phyloP scores from a whole-genome alignment of 2,329 filamentous ascomycete species.

The Xenoacremonium recifei region DNA sequence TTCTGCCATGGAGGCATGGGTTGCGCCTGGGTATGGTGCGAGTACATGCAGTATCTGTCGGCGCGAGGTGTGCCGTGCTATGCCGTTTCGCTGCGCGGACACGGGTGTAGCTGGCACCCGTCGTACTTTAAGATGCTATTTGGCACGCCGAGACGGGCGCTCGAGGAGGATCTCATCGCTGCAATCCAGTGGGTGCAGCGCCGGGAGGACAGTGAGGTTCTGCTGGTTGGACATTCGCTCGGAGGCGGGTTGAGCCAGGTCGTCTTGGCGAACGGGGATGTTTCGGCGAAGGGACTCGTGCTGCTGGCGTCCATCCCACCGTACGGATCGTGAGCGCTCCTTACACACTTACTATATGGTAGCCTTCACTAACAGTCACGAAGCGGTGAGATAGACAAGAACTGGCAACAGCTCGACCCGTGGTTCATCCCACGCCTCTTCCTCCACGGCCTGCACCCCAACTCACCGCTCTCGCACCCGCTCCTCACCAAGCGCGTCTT shows the following conservation, averaged over 20 bases:
- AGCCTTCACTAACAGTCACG: too few species aligned
- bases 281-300: constrained; percentile 42
- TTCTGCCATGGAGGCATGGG: constrained; percentile 57
- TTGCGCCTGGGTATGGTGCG: constrained; percentile 50
- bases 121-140: constrained; percentile 48
- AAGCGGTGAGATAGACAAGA: too few species aligned
- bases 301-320: constrained; percentile 47
- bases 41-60: constrained; percentile 50
- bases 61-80: constrained; percentile 46
- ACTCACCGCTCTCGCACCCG: constrained; percentile 51
- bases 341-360: neutral
- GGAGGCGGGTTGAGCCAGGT: constrained; percentile 51
- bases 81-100: constrained; percentile 51
- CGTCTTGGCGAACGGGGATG: constrained; percentile 39
- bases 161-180: constrained; percentile 44
- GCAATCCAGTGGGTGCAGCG: constrained; percentile 38
- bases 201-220: constrained; percentile 28
- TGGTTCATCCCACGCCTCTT: constrained; percentile 46
- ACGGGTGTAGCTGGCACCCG: constrained; percentile 52
- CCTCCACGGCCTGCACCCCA: constrained; percentile 47
- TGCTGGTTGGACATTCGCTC: constrained; percentile 51
- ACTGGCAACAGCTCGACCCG: constrained; percentile 46
- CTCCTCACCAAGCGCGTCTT: constrained; percentile 48
- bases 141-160: constrained; percentile 38
- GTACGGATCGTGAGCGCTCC: constrained; percentile 30